Evolutionary conservation across 2,329 filamentous ascomycete genomes (phyloP).

Genomic region (Plenodomus tracheiphilus): DNA sequence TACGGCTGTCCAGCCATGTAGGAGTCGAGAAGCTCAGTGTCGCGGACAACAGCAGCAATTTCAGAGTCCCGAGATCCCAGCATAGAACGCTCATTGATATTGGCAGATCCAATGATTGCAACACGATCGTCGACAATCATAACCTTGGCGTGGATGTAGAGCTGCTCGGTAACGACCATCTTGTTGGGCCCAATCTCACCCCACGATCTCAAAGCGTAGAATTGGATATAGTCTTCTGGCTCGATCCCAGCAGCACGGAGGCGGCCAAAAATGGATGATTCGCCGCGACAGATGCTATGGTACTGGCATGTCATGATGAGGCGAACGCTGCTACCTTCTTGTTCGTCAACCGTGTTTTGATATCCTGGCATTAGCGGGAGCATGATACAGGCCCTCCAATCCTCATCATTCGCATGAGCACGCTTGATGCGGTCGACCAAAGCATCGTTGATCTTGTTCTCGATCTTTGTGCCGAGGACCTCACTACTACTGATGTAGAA

Average conservation of each 20-base stretch:
- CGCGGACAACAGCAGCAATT: constrained; percentile 83
- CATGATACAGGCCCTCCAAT: constrained; percentile 87
- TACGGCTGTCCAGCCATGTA: constrained; percentile 90
- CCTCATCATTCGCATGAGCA: constrained; percentile 79
- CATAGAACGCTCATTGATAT: constrained; percentile 98
- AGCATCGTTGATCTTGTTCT: constrained; percentile 93
- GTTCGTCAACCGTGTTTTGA: constrained; percentile 91
- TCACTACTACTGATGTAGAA: constrained; percentile 96
- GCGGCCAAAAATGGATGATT: constrained; percentile 87
- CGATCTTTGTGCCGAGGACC: constrained; percentile 82
- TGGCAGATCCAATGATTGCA: constrained; percentile 93
- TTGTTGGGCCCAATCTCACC: constrained; percentile 84
- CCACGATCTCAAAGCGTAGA: constrained; percentile 92
- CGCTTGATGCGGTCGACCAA: constrained; percentile 88
- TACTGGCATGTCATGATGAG: constrained; percentile 98
- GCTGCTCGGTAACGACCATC: constrained; percentile 86
- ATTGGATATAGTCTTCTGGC: constrained; percentile 92
- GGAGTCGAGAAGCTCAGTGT: constrained; percentile 90
- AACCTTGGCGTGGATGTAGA: constrained; percentile 97
- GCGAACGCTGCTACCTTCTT: constrained; percentile 91
- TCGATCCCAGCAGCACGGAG: constrained; percentile 80
- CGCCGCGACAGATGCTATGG: constrained; percentile 90
- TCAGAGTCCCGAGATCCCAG: constrained; percentile 90
- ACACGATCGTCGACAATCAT: constrained; percentile 95
- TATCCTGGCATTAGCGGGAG: constrained; percentile 98